Base-by-base conservation (phyloP, 1,284 basidiomycete genomes). In the Tetrapyrgos nigripes region DNA sequence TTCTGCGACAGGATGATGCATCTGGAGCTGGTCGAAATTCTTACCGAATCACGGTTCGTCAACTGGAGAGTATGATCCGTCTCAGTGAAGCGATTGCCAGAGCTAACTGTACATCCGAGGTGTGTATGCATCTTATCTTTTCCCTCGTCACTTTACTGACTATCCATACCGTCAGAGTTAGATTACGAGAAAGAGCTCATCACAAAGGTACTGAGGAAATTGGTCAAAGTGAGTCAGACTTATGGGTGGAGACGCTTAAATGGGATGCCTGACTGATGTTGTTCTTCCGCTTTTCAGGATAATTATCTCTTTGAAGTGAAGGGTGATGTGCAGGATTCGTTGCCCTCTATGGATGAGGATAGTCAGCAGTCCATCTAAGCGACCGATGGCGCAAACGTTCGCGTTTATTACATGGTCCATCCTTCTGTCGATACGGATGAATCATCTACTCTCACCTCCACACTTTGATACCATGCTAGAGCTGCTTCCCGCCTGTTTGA, bases 1-100 rank as follows among this genome's bases (percentile, higher is more conserved):
- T 91, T 55, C 79, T 99, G 50, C 82, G 97, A 55, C 93, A 97
- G 74, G 97, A 98, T 66, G 97, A 99, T 74, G 84, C 93, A 4
- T 86, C 87, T 23, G 95, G 96, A 10, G 85, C 88, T 3, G 94
- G 95, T 24, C 87, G 89, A 69, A 97, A 96, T 71, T 97, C 94
- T 29, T 98, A 97, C 73, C 87, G 96, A 44, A 98, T 98, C 71
- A 98, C 96, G 3, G 96, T 98, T 40, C 90, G 96, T 72, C 96
- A 98, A 72, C 79, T 98, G 53, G 96, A 98, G 76, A 94, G 92
- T 73, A 97, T 99, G 94, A 95, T 98, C 67, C 95, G 97, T 50
- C 80, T 99, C 51, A 94, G 92, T 66, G 97, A 99, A 75, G 97
- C 96, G 11, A 98, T 99, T 65, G 97, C 97, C 4, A 85, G 97